Evolutionary conservation across 768 basidiomycete genomes (phyloP), one percentile per base, ranked within the genome.

Genomic region (Collybiopsis luxurians): DNA sequence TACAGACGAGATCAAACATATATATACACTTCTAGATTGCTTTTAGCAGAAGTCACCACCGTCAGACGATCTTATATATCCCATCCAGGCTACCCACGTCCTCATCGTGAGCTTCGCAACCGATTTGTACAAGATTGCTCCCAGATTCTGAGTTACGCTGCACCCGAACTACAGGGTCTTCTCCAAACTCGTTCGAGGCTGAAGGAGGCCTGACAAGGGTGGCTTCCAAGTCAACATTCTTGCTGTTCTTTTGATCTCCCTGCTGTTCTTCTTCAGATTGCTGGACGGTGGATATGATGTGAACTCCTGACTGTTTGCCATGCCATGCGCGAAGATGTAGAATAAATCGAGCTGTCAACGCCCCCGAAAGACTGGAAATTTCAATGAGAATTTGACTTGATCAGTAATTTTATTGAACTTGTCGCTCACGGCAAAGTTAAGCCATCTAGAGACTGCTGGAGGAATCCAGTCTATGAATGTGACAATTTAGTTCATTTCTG

Each of bases 401-500:
- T 19, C 17, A 52, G 12, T 15, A 31, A 36, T 27, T 2, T 19
- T 15, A 30, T 11, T 48, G n/a, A n/a, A n/a, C n/a, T n/a, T n/a
- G n/a, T 42, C n/a, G 49, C 66, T 53, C 48, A 69, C 68, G 66
- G 68, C 9, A 67, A 50, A 2, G 66, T 67, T 23, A 66, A 61
- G 4, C 64, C 68, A 48, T 66, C 65, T 3, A 65, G 61, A n/a
- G 67, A 61, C 34, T 66, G 64, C 57, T 70, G 69, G 17, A 69
- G 56, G 53, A 70, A 68, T n/a, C 67, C 66, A 12, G 66, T 62
- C 66, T 70, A 28, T 40, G n/a, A n/a, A 19, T 24, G 46, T 30
- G 23, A 23, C 27, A 19, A 27, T 9, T 24, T 19, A 27, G 38
- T 3, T 42, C 5, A 4, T 24, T 4, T 15, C 19, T 6, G 7